Evolutionary conservation across 805 yeast genomes (phyloP).

Genomic region (Cyberlindnera meyerae): DNA sequence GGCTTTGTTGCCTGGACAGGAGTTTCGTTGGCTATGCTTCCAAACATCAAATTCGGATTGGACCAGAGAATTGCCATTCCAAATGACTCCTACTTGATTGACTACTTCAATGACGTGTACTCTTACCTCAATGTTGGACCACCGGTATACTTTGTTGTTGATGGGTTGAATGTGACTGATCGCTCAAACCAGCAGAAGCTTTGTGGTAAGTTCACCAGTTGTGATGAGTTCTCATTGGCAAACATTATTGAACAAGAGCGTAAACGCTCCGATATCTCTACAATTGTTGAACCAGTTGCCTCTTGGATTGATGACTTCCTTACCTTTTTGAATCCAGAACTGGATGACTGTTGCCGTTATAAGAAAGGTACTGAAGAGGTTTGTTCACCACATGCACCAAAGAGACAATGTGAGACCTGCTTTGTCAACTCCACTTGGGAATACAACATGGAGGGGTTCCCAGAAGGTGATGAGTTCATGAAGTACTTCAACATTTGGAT

Average conservation of each 20-base stretch:
- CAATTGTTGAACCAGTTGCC: slow-evolving; percentile 76
- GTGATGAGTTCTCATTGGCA: slow-evolving; percentile 72
- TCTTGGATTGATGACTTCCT: slow-evolving; percentile 93
- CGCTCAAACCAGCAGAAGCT: slow-evolving; percentile 62
- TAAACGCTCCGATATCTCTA: slow-evolving; percentile 56
- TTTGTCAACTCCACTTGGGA: slow-evolving; percentile 61
- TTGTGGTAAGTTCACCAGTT: slow-evolving; percentile 85
- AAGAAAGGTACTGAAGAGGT: slow-evolving; percentile 49
- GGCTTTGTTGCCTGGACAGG: slow-evolving; percentile 62
- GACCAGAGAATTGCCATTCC: slow-evolving; percentile 92
- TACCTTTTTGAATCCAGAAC: slow-evolving; percentile 78
- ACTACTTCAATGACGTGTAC: slow-evolving; percentile 75
- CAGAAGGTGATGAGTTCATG: slow-evolving; percentile 68
- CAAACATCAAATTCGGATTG: slow-evolving; percentile 68
- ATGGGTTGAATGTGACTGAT: slow-evolving; percentile 56
- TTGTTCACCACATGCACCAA: slow-evolving; percentile 63
- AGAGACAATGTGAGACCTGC: slow-evolving; percentile 71
- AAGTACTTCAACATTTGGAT: slow-evolving; percentile 78
- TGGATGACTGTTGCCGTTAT: slow-evolving; percentile 81
- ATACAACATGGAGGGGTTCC: slow-evolving; percentile 76
- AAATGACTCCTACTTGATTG: slow-evolving; percentile 69
- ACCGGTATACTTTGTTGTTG: slow-evolving; percentile 83
- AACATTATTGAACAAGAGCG: slow-evolving; percentile 84
- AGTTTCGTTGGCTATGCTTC: slow-evolving; percentile 62
- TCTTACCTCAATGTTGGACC: slow-evolving; percentile 81